Conservation (phyloP, 2,329 filamentous ascomycete genomes). For the Domatiomyces catenatus region DNA sequence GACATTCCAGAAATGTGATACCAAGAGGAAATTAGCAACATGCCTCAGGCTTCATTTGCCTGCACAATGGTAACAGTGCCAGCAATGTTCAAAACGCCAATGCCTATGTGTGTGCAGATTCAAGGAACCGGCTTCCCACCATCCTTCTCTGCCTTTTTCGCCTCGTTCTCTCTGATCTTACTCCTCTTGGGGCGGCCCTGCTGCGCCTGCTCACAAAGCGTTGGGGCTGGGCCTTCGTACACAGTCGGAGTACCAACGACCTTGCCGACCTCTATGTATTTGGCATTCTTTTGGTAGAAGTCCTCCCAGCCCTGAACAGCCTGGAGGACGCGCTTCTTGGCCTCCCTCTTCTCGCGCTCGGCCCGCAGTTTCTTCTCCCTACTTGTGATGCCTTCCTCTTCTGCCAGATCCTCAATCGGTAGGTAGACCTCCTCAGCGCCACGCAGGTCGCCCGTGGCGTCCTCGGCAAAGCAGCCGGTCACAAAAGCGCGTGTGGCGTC, state of each 20-base stretch:
- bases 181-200: slow-evolving; percentile 45
- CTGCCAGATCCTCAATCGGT: slow-evolving; percentile 50
- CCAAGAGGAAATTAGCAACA: not conserved
- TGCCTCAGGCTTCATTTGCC: not conserved
- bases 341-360: slow-evolving; percentile 49
- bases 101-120: not conserved
- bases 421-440: slow-evolving; percentile 77
- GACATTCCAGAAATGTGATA: not conserved
- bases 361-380: slow-evolving; percentile 37
- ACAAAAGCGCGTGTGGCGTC: slow-evolving; percentile 83
- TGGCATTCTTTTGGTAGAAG: slow-evolving; percentile 65
- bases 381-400: slow-evolving; percentile 23
- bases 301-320: slow-evolving; percentile 65
- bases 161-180: slow-evolving; percentile 14
- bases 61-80: not conserved
- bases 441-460: slow-evolving; percentile 67
- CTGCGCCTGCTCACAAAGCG: slow-evolving; percentile 56
- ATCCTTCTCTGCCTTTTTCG: not conserved
- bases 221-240: slow-evolving; percentile 35
- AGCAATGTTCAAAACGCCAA: not conserved
- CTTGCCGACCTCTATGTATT: slow-evolving; percentile 67
- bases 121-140: slow-evolving; percentile 15
- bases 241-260: slow-evolving; percentile 37
- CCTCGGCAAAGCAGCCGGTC: slow-evolving; percentile 80
- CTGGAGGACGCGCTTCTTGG: slow-evolving; percentile 48